Conservation (phyloP, 495 filamentous ascomycete genomes). For the Aspergillus saccharolyticus region DNA sequence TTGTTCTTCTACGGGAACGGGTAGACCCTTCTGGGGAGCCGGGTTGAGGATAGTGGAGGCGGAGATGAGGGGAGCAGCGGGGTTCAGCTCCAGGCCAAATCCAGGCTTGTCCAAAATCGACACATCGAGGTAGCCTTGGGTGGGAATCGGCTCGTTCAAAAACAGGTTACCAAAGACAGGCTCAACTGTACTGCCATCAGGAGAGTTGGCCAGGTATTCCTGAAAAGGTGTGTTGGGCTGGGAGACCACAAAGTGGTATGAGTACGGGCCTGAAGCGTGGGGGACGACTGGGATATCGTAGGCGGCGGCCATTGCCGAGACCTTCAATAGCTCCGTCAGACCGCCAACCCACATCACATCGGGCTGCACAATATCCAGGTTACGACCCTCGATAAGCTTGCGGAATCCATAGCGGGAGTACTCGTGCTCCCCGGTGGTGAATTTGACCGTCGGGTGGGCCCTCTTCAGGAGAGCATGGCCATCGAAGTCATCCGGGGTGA, state of each 20-base stretch:
- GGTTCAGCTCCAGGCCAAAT: conserved; percentile 84
- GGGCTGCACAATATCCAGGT: conserved; percentile 88
- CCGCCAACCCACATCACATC: conserved; percentile 97
- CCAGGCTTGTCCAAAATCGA: conserved; percentile 81
- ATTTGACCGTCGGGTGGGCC: conserved; percentile 84
- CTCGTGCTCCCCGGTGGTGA: conserved; percentile 93
- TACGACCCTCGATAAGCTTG: conserved; percentile 85
- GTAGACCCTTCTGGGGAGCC: conserved; percentile 58
- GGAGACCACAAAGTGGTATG: conserved; percentile 89
- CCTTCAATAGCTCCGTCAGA: conserved; percentile 84
- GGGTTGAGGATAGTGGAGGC: conserved; percentile 66
- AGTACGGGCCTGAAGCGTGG: conserved; percentile 87
- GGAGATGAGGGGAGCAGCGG: conserved; percentile 69
- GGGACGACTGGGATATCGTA: conserved; percentile 95
- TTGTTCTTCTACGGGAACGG: conserved; percentile 29
- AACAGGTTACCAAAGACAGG: conserved; percentile 92
- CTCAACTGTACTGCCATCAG: conserved; percentile 80
- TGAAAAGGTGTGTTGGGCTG: conserved; percentile 90
- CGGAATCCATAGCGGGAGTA: conserved; percentile 91
- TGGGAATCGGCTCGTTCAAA: conserved; percentile 83
- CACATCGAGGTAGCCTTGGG: conserved; percentile 71
- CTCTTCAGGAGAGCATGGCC: conserved; percentile 83
- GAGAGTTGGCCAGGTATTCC: conserved; percentile 88
- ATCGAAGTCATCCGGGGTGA: conserved; percentile 84
- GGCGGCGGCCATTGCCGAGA: conserved; percentile 80